Evolutionary conservation across 2,329 filamentous ascomycete species (phyloP).

Genomic region (Talaromyces sp.): DNA sequence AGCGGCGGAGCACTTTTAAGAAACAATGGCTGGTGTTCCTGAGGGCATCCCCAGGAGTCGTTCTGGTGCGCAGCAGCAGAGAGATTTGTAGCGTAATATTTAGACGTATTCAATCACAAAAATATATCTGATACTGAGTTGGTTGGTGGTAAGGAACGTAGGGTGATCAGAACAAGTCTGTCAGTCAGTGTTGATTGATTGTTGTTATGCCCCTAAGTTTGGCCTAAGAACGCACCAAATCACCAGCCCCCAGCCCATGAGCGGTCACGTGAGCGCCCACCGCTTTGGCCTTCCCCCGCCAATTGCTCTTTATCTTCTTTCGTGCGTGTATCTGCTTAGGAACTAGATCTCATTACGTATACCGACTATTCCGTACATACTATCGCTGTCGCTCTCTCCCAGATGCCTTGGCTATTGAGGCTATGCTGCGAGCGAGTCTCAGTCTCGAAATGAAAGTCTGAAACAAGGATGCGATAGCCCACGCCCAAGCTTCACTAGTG

Average conservation of each 20-base stretch:
- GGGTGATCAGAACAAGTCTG: not conserved
- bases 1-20: conserved; percentile 34
- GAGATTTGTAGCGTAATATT: not conserved
- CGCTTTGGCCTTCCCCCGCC: conserved; percentile 1
- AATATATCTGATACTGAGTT: not conserved
- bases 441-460: not conserved
- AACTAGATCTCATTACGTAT: too few species aligned
- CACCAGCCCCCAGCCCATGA: not conserved
- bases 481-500: not conserved
- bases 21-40: conserved; percentile 24
- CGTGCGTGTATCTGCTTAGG: too few species aligned
- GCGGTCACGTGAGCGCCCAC: not conserved
- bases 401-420: not conserved
- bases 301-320: not conserved
- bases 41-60: conserved; percentile 27
- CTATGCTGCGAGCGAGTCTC: not conserved
- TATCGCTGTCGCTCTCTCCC: not conserved
- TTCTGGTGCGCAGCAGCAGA: conserved; percentile 11
- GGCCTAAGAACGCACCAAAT: not conserved
- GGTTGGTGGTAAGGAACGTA: not conserved
- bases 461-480: not conserved
- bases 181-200: not conserved
- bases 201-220: not conserved
- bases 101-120: not conserved
- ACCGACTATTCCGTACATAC: not conserved